Base-by-base conservation (phyloP, 2,329 filamentous ascomycete genomes). In the Pyrenophora teres region DNA sequence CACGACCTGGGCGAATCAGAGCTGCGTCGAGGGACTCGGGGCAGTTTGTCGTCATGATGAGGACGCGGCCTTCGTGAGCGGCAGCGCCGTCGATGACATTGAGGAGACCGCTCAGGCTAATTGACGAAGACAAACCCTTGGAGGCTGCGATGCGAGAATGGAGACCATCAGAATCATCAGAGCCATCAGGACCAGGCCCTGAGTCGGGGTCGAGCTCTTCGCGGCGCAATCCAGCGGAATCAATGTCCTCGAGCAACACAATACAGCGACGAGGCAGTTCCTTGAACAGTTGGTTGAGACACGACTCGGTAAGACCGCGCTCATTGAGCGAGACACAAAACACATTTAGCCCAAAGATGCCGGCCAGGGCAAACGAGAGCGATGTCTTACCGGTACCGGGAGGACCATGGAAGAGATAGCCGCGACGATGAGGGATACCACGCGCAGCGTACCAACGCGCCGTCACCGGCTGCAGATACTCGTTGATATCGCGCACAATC, bases 31-130 rank as follows among this genome's bases (percentile, higher is more conserved):
- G 15, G 15, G 15, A 15, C n/a, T 68, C 57, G 2, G 59, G 56
- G 9, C 40, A 54, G 47, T 70, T 70, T 0, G 62, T 63, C 1
- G 67, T 70, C 65, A 69, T 70, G 30, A 70, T 57, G 1, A 71
- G 43, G 7, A 70, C 54, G 5, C 52, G 44, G 4, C 52, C 89
- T 74, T 93, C 89, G 62, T 90, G 88, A 2, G 86, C 88, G 1
- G 87, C 88, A 1, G 92, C 89, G 47, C 90, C 89, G 64, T 95
- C 90, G 35, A 95, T 90, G 51, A 88, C 87, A 71, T 95, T 95
- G 44, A 95, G 81, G 1, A 95, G 80, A 0, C 89, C 89, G 0
- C 15, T 15, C 15, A 15, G 15, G 15, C 15, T 15, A 15, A 15
- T 15, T 15, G 15, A 15, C 15, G 15, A 15, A 15, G 15, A 15